Base-by-base conservation (phyloP, 1,284 basidiomycete genomes). In the Ceratobasidium sp. region DNA sequence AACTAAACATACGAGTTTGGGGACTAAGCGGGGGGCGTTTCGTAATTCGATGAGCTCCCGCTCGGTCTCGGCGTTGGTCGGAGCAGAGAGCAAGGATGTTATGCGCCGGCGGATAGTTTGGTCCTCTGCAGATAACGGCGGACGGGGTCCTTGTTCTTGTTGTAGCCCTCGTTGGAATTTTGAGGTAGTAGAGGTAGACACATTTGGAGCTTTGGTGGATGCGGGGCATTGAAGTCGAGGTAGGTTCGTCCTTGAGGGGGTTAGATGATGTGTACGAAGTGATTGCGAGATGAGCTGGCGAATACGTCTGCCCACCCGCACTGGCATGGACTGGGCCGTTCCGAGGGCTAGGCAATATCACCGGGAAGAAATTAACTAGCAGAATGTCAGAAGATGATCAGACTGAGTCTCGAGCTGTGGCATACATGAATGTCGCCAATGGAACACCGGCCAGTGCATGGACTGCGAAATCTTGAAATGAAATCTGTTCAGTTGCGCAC, bases 301-400 rank as follows among this genome's bases (percentile, higher is more conserved):
- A 29, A 67, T 54, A 16, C 50, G 62, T 67, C 62, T 56, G 62
- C 62, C 62, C 41, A 56, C 62, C 36, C 62, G 50, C 62, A 67
- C 25, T 67, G 52, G 62, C 62, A 67, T 67, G 62, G 62, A 56
- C 62, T 27, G 42, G 42, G 42, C 50, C n/a, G 25, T 53, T 47
- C 52, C 62, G 56, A 49, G 42, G n/a, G 52, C 33, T 36, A 42
- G 39, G 52, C 52, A 49, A n/a, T 33, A 53, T 47, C 41, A 44
- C 41, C 62, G 52, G 41, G 42, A 21, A 67, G n/a, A 42, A 30
- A 23, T 44, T 30, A 29, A 56, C 62, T 67, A 33, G 13, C 29
- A 16, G 2, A 46, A 36, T 42, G 47, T 50, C 25, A 50, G 47
- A 21, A 21, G 14, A 6, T 14, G 23, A 27, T 23, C 21, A 21